A percentile compares a stretch with the other conserved stretches of the same genome.
Conservation (phyloP, 2,329 filamentous ascomycete species). For the Ceratocystis diversiconidia region DNA sequence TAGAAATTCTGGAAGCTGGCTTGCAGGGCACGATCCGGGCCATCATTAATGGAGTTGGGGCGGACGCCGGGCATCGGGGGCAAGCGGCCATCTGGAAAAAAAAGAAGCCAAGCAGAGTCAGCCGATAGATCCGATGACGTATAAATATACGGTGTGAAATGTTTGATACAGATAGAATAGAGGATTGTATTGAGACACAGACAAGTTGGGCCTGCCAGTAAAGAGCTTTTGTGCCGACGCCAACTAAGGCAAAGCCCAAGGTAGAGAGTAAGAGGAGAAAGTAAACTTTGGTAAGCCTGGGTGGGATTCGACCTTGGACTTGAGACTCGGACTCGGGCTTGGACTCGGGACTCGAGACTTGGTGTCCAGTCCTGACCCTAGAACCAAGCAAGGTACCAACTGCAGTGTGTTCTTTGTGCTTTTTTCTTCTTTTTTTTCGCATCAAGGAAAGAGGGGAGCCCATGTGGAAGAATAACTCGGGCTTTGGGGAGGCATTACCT, state of each 20-base stretch:
- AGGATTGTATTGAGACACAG: slow-evolving; percentile 14
- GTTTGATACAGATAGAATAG: slow-evolving; percentile 1
- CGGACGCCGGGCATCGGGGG: slow-evolving; percentile 39
- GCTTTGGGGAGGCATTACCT: slow-evolving; percentile 21
- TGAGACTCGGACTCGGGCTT: neutral
- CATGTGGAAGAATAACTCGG: neutral
- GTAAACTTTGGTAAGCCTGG: neutral
- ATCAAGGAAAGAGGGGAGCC: neutral
- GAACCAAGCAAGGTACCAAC: slow-evolving; percentile 3
- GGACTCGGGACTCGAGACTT: neutral
- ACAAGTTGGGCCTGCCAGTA: slow-evolving; percentile 2
- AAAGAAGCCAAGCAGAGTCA: slow-evolving; percentile 1
- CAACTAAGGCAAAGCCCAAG: neutral
- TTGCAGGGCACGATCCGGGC: slow-evolving; percentile 46
- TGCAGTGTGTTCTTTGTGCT: neutral
- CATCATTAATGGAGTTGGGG: slow-evolving; percentile 68
- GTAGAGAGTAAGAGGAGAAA: slow-evolving; percentile 5
- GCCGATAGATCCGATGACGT: neutral
- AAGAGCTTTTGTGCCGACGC: neutral
- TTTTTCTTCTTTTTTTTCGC: neutral
- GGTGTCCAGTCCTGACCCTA: neutral
- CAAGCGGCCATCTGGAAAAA: slow-evolving; percentile 51
- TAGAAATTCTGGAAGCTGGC: slow-evolving; percentile 73
- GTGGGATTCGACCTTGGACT: neutral
- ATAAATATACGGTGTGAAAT: neutral